Evolutionary conservation across 345 rosid genomes (phyloP).

Genomic region (Eucalyptus cloeziana): DNA sequence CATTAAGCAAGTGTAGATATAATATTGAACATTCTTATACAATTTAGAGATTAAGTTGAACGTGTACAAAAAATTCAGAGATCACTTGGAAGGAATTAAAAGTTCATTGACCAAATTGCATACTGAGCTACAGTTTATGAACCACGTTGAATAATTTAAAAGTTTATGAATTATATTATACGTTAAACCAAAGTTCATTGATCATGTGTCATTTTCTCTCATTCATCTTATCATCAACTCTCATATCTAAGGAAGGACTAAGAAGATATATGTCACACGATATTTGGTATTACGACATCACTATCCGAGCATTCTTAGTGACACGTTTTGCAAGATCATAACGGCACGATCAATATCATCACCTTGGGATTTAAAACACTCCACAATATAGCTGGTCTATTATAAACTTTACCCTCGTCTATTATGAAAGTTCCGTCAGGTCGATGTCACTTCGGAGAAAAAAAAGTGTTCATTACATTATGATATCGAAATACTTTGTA

Average conservation of each 20-base stretch:
- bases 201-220: background rate
- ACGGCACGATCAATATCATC: background rate
- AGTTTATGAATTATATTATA: rapidly evolving
- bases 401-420: background rate
- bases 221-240: background rate
- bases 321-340: background rate
- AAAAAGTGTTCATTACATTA: background rate
- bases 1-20: no score
- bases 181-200: no score
- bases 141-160: no score
- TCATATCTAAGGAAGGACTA: background rate
- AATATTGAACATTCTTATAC: no score
- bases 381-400: background rate
- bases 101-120: no score
- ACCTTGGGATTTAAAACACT: background rate
- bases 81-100: no score
- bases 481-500: background rate
- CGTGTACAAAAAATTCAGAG: rapidly evolving
- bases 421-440: background rate
- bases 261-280: background rate
- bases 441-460: background rate
- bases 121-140: background rate
- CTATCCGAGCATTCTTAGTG: rapidly evolving
- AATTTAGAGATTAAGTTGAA: rapidly evolving
- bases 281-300: background rate